Base-by-base conservation (phyloP, 495 filamentous ascomycete species). In the Immersiella caudata region DNA sequence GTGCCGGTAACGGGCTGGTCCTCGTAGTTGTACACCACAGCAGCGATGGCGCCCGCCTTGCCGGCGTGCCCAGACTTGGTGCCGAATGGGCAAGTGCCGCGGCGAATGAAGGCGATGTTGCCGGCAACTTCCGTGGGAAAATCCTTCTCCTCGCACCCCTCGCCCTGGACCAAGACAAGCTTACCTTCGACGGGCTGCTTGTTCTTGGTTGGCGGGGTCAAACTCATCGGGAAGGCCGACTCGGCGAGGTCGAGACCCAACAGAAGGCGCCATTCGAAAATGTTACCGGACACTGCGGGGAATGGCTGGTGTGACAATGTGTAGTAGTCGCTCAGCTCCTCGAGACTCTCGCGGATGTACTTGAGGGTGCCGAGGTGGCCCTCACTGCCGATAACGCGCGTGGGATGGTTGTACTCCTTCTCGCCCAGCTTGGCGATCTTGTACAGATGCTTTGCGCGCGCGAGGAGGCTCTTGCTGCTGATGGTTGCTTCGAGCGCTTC, bases 81-180 rank as follows among this genome's bases (percentile, higher is more conserved):
- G 26, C 86, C 86, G 70, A 90, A 88, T 2, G 86, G 71, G 75
- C 88, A 90, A 12, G 68, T 79, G 16, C 88, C 87, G n/a, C 88
- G 80, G 59, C 75, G 70, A 56, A 90, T 79, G 58, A 89, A 77
- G 33, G 85, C 87, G 65, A 90, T 84, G 14, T 82, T 79, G 16
- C 83, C 84, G 1, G 67, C 72, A 18, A 85, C 65, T 0, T 78
- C 69, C 18, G 71, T 66, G 1, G 81, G 77, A 66, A 81, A 87
- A 67, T 86, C 83, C 14, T 78, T 73, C 29, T 74, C 73, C 21
- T 83, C 68, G 68, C 84, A 86, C 21, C 84, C 85, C 49, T 83
- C 76, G 61, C 83, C 82, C 26, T 62, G 70, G 9, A 82, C 79
- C 27, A 84, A 70, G 35, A 83, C 70, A 22, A 82, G 67, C 29